Base-by-base conservation (phyloP, 108 stramenopile genomes). In the Fragilaria crotonensis region DNA sequence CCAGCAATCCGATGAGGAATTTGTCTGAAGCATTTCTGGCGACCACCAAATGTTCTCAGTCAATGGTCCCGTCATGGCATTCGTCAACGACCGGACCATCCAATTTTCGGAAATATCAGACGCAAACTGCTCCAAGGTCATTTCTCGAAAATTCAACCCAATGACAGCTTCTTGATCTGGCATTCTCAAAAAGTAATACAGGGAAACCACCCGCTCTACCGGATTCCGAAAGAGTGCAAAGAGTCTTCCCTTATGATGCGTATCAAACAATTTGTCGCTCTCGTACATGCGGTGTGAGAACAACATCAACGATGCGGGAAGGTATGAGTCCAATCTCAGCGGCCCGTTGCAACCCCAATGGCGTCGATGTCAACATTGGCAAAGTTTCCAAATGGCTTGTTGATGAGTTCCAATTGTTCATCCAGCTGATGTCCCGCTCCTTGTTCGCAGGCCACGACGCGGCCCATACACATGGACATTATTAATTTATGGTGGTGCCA, bases 121-220 rank as follows among this genome's bases (percentile, higher is more conserved):
- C 48, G 72, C 72, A 45, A 69, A 62, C 41, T 71, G 71, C 30
- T 78, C 72, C 33, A 78, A 19, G 7, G 71, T 63, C 63, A 78
- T 63, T 45, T 72, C 56, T n/a, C 52, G 46, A 56, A 75, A 70
- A 30, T 76, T 67, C 0, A 71, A 76, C 32, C 61, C 46, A 33
- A 77, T 76, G 0, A 68, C 57, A 2, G 58, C 32, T 33, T 77
- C 73, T 68, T 71, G 74, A 23, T 69, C 67, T 0, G 81, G 76
- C 18, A 60, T 46, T 46, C 77, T 74, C 25, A 82, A 56, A 48
- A 77, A 82, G 44, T 79, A 73, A 54, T 75, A 82, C 17, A 76
- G 54, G 22, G 66, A 68, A 0, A 66, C 75, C 19, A 57, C 19
- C 23, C 79, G 55, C 36, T 80, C 68, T 18, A 80, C 36, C 4